Base-by-base conservation (phyloP, 345 rosid genomes). In the Lepidium didymum region DNA sequence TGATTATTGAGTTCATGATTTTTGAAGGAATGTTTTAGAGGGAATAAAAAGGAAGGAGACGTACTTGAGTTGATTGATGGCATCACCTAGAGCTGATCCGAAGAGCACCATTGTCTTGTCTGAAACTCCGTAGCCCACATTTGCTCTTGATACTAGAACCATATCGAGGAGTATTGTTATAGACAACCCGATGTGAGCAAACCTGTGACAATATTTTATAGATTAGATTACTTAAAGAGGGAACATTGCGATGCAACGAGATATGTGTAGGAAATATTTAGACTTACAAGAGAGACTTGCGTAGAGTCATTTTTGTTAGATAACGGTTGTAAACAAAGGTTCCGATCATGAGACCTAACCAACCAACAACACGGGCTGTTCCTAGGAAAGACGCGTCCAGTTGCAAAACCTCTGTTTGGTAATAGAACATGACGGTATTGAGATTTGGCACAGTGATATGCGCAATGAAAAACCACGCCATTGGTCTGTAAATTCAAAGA, bases 401-500 rank as follows among this genome's bases (percentile, higher is more conserved):
- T 33, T 86, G 82, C 85, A 94, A 79, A 80, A 82, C 70, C 78
- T 91, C 96, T 3, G 97, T 87, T 79, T 86, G 97, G 86, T 94
- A 94, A 76, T 94, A 91, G 82, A 94, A 94, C 93, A 94, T 85
- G 64, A 85, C 85, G 0, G 96, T 94, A 46, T 97, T 91, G 78
- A 94, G 86, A 84, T 91, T 91, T 50, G 99, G 99, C 44, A 94
- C 79, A 9, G 91, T 86, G 54, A 94, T 73, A 6, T 86, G 92
- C 35, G 95, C 96, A 13, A 94, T 76, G 87, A 91, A 94, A 81
- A 94, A 94, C 97, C 99, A 91, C 27, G 93, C 78, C 99, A 91
- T 94, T 14, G 99, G 93, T 75, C 99, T 94, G 80, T 38, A 77
- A 74, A 43, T 62, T 10, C 62, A 67, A 36, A 62, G 41, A 41